A percentile compares a stretch with the other conserved stretches of the same genome.
Evolutionary conservation across 2,329 filamentous ascomycete genomes (phyloP).

Genomic region (Pseudogymnoascus verrucosus): DNA sequence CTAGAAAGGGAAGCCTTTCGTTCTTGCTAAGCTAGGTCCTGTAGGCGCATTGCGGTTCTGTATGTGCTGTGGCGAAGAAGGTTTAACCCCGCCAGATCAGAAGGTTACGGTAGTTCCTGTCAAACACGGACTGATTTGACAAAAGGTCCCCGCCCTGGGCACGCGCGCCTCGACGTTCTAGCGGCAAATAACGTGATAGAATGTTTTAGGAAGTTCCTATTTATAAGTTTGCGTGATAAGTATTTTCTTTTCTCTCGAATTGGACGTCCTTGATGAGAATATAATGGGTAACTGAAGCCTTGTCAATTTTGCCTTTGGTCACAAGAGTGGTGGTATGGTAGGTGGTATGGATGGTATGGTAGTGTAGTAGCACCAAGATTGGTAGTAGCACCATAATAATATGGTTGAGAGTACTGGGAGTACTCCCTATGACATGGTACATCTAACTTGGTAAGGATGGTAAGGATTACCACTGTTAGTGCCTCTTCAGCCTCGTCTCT

Average conservation of each 20-base stretch:
- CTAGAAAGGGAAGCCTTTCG: background rate
- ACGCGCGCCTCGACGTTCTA: background rate
- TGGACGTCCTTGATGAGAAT: background rate
- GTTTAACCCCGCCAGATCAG: background rate
- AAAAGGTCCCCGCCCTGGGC: background rate
- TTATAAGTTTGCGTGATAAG: background rate
- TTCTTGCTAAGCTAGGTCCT: background rate
- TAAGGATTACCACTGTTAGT: background rate
- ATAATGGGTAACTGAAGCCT: background rate
- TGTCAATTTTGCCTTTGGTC: background rate
- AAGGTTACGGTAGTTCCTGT: background rate
- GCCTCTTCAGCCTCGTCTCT: constrained; percentile 5
- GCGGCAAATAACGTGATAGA: background rate
- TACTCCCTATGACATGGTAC: background rate
- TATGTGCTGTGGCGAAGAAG: background rate
- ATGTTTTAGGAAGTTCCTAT: background rate
- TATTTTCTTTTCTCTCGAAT: background rate
- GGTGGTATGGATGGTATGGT: background rate
- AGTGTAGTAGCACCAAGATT: background rate
- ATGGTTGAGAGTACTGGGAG: background rate
- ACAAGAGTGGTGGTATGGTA: background rate
- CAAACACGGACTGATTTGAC: background rate
- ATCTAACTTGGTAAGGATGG: background rate
- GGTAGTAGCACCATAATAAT: background rate
- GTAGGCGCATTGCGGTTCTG: background rate